A percentile compares a stretch with the other conserved stretches of the same genome.
These are phyloP conservation scores for Russula vinacea DNA, from an alignment of 768 basidiomycete species.

Conservation along the genomic window DNA sequence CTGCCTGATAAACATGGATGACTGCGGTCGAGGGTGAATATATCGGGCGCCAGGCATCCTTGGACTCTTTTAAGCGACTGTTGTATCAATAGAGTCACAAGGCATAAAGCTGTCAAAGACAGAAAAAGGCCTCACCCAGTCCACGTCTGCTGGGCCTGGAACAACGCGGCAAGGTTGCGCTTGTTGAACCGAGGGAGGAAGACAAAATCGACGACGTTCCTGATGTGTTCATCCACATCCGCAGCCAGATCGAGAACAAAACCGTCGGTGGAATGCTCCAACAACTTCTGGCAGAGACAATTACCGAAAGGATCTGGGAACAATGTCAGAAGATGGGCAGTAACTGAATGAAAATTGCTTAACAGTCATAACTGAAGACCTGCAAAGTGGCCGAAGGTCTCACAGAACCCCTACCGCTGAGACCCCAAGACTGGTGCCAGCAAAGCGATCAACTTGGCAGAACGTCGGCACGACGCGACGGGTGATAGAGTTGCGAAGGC, in stretches of 20 bases:
- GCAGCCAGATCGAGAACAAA: slow-evolving; percentile 80
- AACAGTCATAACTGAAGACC: slow-evolving; percentile 99
- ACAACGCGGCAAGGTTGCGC: slow-evolving; percentile 88
- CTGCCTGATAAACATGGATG: slow-evolving; percentile 85
- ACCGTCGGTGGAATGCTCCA: slow-evolving; percentile 95
- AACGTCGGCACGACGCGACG: neutral
- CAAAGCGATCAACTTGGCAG: slow-evolving; percentile 84
- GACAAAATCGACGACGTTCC: slow-evolving; percentile 81
- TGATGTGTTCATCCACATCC: slow-evolving; percentile 72
- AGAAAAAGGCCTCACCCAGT: slow-evolving; percentile 59
- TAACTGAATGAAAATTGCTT: slow-evolving; percentile 39
- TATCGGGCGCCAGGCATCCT: slow-evolving; percentile 75
- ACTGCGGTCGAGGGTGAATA: slow-evolving; percentile 86
- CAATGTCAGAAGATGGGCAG: neutral
- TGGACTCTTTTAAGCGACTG: slow-evolving; percentile 80
- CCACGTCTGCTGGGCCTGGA: slow-evolving; percentile 86
- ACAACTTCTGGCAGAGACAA: slow-evolving; percentile 95
- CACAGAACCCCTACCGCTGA: slow-evolving; percentile 95
- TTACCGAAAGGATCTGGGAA: slow-evolving; percentile 92
- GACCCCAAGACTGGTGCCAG: slow-evolving; percentile 93
- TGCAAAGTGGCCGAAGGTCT: slow-evolving; percentile 96
- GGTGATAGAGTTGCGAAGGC: slow-evolving; percentile 30
- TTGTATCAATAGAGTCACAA: slow-evolving; percentile 14
- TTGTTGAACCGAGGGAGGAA: slow-evolving; percentile 96
- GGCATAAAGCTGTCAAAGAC: slow-evolving; percentile 2